Conservation (phyloP, 305 asterid species). For the Fraxinus paxiana region DNA sequence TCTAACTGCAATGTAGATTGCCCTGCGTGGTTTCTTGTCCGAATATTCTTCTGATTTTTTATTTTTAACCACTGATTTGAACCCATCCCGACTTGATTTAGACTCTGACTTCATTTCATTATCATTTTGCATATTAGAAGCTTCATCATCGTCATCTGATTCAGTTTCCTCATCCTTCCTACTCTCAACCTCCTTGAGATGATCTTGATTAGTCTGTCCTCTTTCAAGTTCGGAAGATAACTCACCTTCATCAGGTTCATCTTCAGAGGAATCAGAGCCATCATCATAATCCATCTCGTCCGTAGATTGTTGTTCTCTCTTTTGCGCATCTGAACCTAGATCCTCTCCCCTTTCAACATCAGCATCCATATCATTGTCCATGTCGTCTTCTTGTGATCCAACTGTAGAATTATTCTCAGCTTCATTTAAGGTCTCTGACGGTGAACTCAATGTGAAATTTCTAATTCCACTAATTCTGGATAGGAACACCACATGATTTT, state of each 20-base stretch:
- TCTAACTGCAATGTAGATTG: constrained; percentile 29
- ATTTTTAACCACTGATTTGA: constrained; percentile 24
- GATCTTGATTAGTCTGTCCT: constrained; percentile 19
- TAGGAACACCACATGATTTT: constrained; percentile 53
- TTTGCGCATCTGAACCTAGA: constrained; percentile 60
- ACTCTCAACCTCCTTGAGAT: constrained; percentile 30
- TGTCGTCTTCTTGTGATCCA: constrained; percentile 29
- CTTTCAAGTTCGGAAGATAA: constrained; percentile 29
- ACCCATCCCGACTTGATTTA: constrained; percentile 25
- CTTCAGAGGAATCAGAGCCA: constrained; percentile 36
- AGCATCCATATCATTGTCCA: constrained; percentile 43
- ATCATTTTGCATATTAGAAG: constrained; percentile 26
- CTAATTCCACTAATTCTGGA: constrained; percentile 54
- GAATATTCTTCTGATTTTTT: constrained; percentile 6
- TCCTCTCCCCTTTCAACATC: constrained; percentile 63
- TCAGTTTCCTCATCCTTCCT: constrained; percentile 36
- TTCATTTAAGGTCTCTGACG: constrained; percentile 36
- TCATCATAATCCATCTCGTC: constrained; percentile 89
- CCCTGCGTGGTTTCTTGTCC: constrained; percentile 33
- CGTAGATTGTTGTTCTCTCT: constrained; percentile 57
- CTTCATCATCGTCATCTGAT: constrained; percentile 25
- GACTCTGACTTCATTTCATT: constrained; percentile 34
- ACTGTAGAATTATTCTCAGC: constrained; percentile 39
- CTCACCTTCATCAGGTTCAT: constrained; percentile 40
- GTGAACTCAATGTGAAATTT: constrained; percentile 33